Evolutionary conservation across 345 rosid species (phyloP), one percentile per base, ranked within the genome.

Genomic region (Eucalyptus brandiana): DNA sequence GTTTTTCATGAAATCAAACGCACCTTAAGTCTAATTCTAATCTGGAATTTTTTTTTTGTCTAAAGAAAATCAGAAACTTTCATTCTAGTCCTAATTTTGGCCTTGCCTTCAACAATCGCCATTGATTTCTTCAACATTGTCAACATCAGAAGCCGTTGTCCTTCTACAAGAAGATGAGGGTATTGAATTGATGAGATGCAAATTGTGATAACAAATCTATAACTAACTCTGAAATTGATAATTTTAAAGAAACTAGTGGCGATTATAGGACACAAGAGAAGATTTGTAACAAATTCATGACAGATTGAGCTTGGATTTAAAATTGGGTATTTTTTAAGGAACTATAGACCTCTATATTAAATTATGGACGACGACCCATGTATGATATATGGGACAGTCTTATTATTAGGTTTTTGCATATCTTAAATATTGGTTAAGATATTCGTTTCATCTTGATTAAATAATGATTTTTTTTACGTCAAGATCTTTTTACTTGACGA

Each of bases 71-170:
- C 17, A 12, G 4, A 62, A 62, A 30, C 17, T 12, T 62, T 13
- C 69, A 13, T 62, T 62, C 18, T 12, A 62, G 32, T 30, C 69
- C 32, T 12, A 12, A 65, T n/a, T 67, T 15, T n/a, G 32, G 17
- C 76, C 40, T 15, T 16, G 3, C 6, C 0, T 16, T 8, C 40
- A 8, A n/a, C 9, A n/a, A 65, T 65, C 0, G 21, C 19, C 23
- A 14, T 30, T 6, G 34, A 3, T 30, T 30, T 6, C 7, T 12
- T 62, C 8, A 13, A 62, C 4, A 30, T 62, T 28, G 7, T 62
- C 34, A 62, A 62, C 17, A 30, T 65, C 12, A 8, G 6, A 8
- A 65, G 19, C 10, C 1, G 8, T 13, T 60, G 32, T 28, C 16
- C 5, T 62, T 28, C 16, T 62, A 30, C 15, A 62, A 30, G 72